A percentile compares a stretch with the other conserved stretches of the same genome.
Evolutionary conservation across 441 rosid species (phyloP).

Genomic region (Kokia cookei): DNA sequence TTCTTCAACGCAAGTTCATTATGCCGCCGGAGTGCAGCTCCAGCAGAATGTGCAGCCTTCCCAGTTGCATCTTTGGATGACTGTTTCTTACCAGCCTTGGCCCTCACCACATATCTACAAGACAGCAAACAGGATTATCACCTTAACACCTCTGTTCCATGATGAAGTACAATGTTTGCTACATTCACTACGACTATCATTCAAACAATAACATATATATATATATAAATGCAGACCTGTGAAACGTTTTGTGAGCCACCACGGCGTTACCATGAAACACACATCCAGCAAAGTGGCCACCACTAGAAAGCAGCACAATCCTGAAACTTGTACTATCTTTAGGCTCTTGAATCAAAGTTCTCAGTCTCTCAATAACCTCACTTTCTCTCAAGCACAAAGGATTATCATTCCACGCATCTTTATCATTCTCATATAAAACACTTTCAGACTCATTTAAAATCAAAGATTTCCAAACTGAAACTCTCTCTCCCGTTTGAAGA

Average conservation of each 20-base stretch:
- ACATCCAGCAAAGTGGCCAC: slow-evolving; percentile 89
- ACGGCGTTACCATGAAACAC: slow-evolving; percentile 67
- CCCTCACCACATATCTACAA: slow-evolving; percentile 88
- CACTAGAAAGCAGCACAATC: slow-evolving; percentile 80
- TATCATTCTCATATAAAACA: slow-evolving; percentile 34
- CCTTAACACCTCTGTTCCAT: not conserved
- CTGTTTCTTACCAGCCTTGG: slow-evolving; percentile 97
- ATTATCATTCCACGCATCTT: slow-evolving; percentile 12
- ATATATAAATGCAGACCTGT: slow-evolving; percentile 44
- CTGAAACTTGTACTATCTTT: slow-evolving; percentile 38
- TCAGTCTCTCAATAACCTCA: slow-evolving; percentile 61
- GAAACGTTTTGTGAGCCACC: slow-evolving; percentile 86
- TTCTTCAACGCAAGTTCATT: slow-evolving; percentile 90
- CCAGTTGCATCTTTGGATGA: slow-evolving; percentile 89
- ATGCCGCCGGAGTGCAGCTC: slow-evolving; percentile 94
- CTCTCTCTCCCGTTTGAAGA: slow-evolving; percentile 63
- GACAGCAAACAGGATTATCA: slow-evolving; percentile 9
- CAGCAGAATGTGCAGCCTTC: slow-evolving; percentile 85
- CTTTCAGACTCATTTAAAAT: slow-evolving; percentile 58
- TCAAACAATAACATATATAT: not conserved
- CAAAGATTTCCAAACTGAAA: slow-evolving; percentile 73
- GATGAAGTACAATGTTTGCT: not conserved
- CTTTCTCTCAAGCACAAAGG: slow-evolving; percentile 29
- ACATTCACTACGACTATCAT: not conserved
- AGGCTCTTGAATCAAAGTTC: slow-evolving; percentile 32